Base-by-base conservation (phyloP, 2,329 filamentous ascomycete species). In the Cladosporium sp. region DNA sequence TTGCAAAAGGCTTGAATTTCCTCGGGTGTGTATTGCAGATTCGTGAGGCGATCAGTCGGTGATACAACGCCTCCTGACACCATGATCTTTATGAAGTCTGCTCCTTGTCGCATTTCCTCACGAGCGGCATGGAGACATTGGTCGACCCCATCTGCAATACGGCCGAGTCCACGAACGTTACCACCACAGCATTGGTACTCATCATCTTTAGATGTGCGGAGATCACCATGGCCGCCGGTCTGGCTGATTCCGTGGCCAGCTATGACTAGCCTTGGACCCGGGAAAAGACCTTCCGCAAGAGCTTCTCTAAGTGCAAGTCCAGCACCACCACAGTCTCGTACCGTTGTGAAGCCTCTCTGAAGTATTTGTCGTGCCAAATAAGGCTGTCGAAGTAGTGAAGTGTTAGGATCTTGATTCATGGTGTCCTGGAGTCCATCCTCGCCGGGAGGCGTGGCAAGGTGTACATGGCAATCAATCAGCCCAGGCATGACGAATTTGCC, bases 1-100 rank as follows among this genome's bases (percentile, higher is more conserved):
- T 76, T 77, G 5, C 74, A 73, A 49, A 86, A 82, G 5, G 83
- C 82, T 39, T 71, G 71, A 56, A 86, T 80, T 72, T 86, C 84
- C 37, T 78, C 79, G 0, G 76, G 71, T 0, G 82, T 82, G 69
- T 85, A 86, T 66, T 86, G 84, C 14, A 80, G 69, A 64, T 80
- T 76, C 7, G 79, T 76, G 11, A 86, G 71, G 39, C 71, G 72
- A 65, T 86, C 84, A 0, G 81, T 84, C 0, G 82, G 81, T 11
- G 76, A 81, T 0, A 80, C 76, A 1, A 86, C 82, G 8, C 84
- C 84, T 1, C 84, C 83, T 5, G 77, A 77, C 0, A 75, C 75
- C 82, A 85, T 85, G 61, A 87, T 82, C 69, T 86, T 86, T 69
- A 87, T 78, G 63, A 86, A 85, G 65, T 86, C 81, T 0, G 82